Percentiles rank a stretch among this genome's conserved stretches.
Evolutionary conservation across 192 early-diverging fungal species (phyloP).

Genomic region (Allomyces macrogynus): DNA sequence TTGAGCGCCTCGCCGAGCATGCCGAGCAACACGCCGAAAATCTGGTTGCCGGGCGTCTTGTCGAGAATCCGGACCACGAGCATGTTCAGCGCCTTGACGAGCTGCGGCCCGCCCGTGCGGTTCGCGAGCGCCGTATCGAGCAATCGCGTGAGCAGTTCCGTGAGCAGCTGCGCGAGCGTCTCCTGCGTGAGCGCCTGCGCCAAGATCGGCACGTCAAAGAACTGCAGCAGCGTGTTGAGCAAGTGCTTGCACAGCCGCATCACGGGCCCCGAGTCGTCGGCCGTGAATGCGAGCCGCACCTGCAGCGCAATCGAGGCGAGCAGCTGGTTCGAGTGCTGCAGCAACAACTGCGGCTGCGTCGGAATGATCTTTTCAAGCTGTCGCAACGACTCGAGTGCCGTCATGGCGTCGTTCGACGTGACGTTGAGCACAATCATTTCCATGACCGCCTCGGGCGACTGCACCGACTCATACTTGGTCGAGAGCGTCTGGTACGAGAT

Average conservation of each 20-base stretch:
- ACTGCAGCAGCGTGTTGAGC: conserved; percentile 47
- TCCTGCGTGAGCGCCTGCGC: conserved; percentile 40
- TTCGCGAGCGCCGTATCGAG: conserved; percentile 51
- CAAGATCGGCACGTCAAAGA: conserved; percentile 50
- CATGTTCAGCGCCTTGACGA: conserved; percentile 59
- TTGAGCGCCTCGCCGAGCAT: conserved; percentile 39
- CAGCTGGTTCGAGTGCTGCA: conserved; percentile 39
- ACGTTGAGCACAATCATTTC: conserved; percentile 50
- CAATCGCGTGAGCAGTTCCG: conserved; percentile 58
- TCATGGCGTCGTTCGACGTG: conserved; percentile 32
- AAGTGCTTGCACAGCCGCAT: conserved; percentile 60
- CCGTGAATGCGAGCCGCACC: conserved; percentile 47
- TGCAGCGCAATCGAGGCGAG: conserved; percentile 53
- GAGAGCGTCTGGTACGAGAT: background rate
- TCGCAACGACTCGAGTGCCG: conserved; percentile 54
- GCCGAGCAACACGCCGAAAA: conserved; percentile 53
- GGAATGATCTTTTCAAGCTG: conserved; percentile 45
- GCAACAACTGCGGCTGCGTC: conserved; percentile 23
- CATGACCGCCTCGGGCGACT: conserved; percentile 25
- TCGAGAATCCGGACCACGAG: conserved; percentile 82
- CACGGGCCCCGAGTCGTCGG: conserved; percentile 24
- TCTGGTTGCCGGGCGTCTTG: conserved; percentile 56
- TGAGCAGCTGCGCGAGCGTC: conserved; percentile 41
- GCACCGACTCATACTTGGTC: background rate
- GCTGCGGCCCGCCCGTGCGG: conserved; percentile 31